Conservation (phyloP, 2,329 filamentous ascomycete genomes). For the Colletotrichum cereale region DNA sequence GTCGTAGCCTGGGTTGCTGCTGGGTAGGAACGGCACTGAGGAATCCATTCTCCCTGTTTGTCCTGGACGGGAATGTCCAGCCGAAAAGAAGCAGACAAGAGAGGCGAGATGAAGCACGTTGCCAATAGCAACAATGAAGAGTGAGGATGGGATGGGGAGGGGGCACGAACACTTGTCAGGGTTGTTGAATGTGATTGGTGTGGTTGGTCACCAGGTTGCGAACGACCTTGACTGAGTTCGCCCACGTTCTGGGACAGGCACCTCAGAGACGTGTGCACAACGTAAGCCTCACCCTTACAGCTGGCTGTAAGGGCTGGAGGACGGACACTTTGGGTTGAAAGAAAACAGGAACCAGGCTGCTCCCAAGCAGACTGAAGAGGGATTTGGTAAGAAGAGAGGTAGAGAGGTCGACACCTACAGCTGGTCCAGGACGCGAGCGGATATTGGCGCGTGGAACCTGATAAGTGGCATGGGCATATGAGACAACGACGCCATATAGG, state of each 20-base stretch:
- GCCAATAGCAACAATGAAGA: conserved; percentile 20
- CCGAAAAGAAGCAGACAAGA: background rate
- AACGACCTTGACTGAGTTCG: conserved; percentile 9
- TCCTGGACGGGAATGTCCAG: background rate
- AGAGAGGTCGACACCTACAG: conserved; percentile 2
- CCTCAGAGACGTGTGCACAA: background rate
- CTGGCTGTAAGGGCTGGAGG: background rate
- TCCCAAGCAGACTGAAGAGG: background rate
- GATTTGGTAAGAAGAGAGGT: background rate
- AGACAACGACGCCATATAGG: too few species aligned
- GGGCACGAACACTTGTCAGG: conserved; percentile 33
- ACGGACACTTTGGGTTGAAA: background rate
- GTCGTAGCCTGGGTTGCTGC: background rate
- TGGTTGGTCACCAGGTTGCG: background rate
- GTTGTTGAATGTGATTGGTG: background rate
- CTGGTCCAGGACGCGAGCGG: background rate
- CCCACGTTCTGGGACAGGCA: background rate
- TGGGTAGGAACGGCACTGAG: background rate
- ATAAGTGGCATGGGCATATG: background rate
- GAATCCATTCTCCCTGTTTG: background rate
- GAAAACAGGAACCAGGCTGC: background rate
- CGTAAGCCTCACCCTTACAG: background rate
- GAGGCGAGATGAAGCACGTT: background rate
- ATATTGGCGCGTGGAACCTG: background rate
- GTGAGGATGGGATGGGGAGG: background rate